Conservation (phyloP, 306 rosid species). For the Carpinus fangiana region DNA sequence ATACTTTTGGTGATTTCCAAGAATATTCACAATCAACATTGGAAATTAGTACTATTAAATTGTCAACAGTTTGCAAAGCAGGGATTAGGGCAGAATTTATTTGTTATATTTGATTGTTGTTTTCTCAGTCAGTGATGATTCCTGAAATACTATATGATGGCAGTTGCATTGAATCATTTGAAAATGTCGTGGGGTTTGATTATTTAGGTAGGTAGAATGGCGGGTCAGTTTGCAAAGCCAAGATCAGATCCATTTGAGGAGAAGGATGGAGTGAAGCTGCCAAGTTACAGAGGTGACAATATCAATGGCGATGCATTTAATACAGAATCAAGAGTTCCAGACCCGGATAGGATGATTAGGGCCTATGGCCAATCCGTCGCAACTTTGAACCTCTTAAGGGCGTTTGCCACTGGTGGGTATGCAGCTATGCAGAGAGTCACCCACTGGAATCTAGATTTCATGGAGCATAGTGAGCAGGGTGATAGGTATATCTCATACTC, state of each 20-base stretch:
- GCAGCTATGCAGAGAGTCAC: constrained; percentile 54
- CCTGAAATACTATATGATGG: neutral
- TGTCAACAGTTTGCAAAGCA: neutral
- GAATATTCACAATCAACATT: too few species aligned
- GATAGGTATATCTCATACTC: constrained; percentile 30
- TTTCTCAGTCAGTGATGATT: neutral
- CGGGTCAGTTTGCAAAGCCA: constrained; percentile 54
- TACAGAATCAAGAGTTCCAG: constrained; percentile 39
- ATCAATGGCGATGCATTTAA: constrained; percentile 46
- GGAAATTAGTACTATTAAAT: too few species aligned
- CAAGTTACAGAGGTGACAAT: constrained; percentile 51
- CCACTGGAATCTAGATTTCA: constrained; percentile 48
- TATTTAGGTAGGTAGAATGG: constrained; percentile 48
- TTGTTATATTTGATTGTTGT: neutral
- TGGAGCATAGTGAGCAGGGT: constrained; percentile 43
- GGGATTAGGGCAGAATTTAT: neutral
- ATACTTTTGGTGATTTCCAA: too few species aligned
- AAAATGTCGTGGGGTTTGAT: neutral
- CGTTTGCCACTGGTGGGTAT: constrained; percentile 47
- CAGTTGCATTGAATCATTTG: neutral
- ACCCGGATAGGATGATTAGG: constrained; percentile 43
- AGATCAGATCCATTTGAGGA: constrained; percentile 44
- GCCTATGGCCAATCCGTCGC: constrained; percentile 46
- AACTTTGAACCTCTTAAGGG: constrained; percentile 47
- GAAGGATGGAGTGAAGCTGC: constrained; percentile 46